Conservation (phyloP, 2,329 filamentous ascomycete species). For the Pyrenophora tritici-repentis region DNA sequence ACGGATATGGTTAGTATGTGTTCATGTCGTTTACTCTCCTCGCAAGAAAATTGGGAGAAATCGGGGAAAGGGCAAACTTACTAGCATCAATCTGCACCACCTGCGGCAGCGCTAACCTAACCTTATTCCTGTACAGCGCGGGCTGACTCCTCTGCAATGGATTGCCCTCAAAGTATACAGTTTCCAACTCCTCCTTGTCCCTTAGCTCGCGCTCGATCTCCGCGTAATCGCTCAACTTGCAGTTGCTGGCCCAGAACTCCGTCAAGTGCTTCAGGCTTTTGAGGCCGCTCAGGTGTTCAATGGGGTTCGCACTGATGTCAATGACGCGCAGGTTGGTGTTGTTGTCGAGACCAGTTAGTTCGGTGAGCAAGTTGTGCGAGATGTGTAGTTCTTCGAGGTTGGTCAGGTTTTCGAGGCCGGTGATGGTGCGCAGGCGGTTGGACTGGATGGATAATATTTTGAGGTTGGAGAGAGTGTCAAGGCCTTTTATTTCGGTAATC, state of each 20-base stretch:
- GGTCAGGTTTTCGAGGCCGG: conserved; percentile 73
- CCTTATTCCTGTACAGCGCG: conserved; percentile 93
- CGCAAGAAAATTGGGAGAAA: neutral
- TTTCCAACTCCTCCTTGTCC: conserved; percentile 79
- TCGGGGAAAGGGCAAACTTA: conserved; percentile 59
- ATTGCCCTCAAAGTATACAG: conserved; percentile 96
- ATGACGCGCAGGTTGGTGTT: conserved; percentile 68
- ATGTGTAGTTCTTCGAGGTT: conserved; percentile 92
- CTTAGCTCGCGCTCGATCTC: conserved; percentile 79
- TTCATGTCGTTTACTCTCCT: too few species aligned
- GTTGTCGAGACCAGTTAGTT: conserved; percentile 68
- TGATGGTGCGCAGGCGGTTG: conserved; percentile 82
- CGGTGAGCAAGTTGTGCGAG: conserved; percentile 87
- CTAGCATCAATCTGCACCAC: conserved; percentile 95
- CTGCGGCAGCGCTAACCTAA: conserved; percentile 83
- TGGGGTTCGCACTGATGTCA: conserved; percentile 87
- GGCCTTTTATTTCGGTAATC: conserved; percentile 79
- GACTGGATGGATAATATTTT: conserved; percentile 92
- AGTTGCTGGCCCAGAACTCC: conserved; percentile 94
- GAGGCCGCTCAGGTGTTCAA: conserved; percentile 75
- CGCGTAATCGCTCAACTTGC: conserved; percentile 75
- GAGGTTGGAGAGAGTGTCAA: conserved; percentile 76
- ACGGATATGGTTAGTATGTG: neutral
- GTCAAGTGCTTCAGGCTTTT: conserved; percentile 72
- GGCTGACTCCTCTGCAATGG: conserved; percentile 79